A percentile compares a stretch with the other conserved stretches of the same genome.
These are phyloP conservation scores for Didymella pomorum DNA, from an alignment of 2,329 filamentous ascomycete species.

Conservation along the genomic window DNA sequence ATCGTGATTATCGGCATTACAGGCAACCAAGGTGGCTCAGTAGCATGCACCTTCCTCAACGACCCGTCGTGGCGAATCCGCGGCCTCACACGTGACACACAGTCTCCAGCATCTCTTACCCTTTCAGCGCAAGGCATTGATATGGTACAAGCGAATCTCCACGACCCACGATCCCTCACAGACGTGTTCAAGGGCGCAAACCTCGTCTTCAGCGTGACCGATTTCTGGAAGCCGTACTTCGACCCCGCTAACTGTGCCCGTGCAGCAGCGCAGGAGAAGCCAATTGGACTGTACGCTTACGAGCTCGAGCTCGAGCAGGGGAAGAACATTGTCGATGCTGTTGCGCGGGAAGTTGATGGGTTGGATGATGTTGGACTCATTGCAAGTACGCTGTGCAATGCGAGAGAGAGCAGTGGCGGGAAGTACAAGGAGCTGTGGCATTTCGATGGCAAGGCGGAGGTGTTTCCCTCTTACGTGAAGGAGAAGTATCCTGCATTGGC, in stretches of 20 bases:
- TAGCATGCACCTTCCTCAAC: conserved; percentile 49
- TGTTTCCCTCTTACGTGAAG: neutral
- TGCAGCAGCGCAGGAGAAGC: neutral
- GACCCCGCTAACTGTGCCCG: neutral
- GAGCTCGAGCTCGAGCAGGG: neutral
- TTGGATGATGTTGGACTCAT: neutral
- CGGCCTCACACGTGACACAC: conserved; percentile 55
- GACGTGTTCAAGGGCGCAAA: neutral
- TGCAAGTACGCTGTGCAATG: neutral
- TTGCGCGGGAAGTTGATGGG: neutral
- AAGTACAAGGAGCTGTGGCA: neutral
- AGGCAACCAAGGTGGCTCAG: conserved; percentile 38
- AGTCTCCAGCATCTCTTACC: conserved; percentile 21
- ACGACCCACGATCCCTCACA: neutral
- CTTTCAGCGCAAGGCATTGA: conserved; percentile 49
- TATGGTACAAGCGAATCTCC: conserved; percentile 23
- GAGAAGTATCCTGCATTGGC: neutral
- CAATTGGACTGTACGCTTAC: neutral
- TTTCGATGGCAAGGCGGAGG: neutral
- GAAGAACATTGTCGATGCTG: neutral
- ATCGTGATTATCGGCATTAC: conserved; percentile 39
- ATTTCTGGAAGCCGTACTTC: neutral
- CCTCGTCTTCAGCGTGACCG: neutral
- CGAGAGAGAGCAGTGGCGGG: neutral
- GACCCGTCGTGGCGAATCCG: conserved; percentile 39